Percentiles rank a stretch among this genome's conserved stretches.
Evolutionary conservation across 208 protist species (phyloP).

Genomic region (Leishmania tarentolae): DNA sequence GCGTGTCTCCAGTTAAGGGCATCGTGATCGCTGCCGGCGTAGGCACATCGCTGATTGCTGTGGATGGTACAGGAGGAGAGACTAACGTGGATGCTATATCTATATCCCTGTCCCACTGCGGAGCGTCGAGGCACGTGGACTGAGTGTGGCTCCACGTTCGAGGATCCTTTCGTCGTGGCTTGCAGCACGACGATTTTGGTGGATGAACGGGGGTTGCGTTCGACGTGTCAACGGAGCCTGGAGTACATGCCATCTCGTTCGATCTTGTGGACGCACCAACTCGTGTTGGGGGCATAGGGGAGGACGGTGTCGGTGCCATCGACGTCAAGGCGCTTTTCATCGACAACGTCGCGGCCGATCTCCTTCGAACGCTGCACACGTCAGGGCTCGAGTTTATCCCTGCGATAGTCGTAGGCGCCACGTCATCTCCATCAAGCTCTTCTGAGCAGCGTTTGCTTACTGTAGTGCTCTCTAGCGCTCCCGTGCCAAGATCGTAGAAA

Average conservation of each 20-base stretch:
- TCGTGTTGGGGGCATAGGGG: background rate
- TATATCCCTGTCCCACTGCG: background rate
- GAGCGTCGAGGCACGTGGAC: background rate
- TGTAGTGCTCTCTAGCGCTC: background rate
- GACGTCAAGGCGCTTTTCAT: background rate
- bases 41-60: background rate
- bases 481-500: background rate
- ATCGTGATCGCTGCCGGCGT: background rate
- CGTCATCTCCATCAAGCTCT: background rate
- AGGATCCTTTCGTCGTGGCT: background rate
- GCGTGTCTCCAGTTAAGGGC: background rate
- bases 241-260: background rate
- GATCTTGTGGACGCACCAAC: background rate
- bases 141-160: background rate
- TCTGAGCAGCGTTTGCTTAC: background rate
- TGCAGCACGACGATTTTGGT: background rate
- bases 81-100: background rate
- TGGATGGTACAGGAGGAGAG: background rate
- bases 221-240: background rate
- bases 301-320: background rate
- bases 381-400: too few species aligned
- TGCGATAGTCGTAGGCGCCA: background rate
- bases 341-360: background rate
- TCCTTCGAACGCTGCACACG: background rate
- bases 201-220: too few species aligned